A percentile compares a stretch with the other conserved stretches of the same genome.
These are phyloP conservation scores for Kodamaea neixiangensis DNA, from an alignment of 805 yeast genomes.

Conservation along the genomic window DNA sequence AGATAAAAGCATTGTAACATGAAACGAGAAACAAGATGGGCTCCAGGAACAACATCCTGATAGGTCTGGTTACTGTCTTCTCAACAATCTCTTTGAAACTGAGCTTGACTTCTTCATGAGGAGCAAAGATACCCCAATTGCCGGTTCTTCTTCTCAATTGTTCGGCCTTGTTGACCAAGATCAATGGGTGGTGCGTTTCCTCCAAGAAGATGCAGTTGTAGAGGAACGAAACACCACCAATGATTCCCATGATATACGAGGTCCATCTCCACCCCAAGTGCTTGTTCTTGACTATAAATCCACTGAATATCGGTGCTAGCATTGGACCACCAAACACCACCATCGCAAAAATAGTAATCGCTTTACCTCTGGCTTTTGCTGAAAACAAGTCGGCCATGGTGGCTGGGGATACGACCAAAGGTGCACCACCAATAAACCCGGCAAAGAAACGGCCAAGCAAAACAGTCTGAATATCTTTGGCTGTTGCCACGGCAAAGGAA, in stretches of 20 bases:
- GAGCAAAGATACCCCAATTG: constrained; percentile 42
- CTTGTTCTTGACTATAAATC: constrained; percentile 39
- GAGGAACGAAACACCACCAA: constrained; percentile 34
- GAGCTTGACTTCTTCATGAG: constrained; percentile 37
- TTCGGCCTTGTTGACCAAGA: constrained; percentile 36
- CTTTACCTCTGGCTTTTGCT: constrained; percentile 68
- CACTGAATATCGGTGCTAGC: constrained; percentile 69
- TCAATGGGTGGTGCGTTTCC: constrained; percentile 44
- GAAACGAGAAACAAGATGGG: constrained; percentile 47
- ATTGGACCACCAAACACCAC: constrained; percentile 80
- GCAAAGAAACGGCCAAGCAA: constrained; percentile 77
- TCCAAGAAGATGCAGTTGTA: constrained; percentile 32
- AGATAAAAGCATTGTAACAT: constrained; percentile 50
- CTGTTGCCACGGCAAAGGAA: constrained; percentile 70
- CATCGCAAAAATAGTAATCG: constrained; percentile 69
- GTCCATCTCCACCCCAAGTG: constrained; percentile 60
- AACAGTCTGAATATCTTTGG: constrained; percentile 74
- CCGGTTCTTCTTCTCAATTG: constrained; percentile 40
- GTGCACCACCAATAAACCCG: constrained; percentile 83
- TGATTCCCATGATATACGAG: constrained; percentile 50
- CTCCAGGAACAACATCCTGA: constrained; percentile 40
- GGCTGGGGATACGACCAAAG: constrained; percentile 85
- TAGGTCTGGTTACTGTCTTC: constrained; percentile 39
- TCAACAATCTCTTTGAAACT: constrained; percentile 34
- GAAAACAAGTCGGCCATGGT: constrained; percentile 80